Base-by-base conservation (phyloP, 805 yeast species). In the Myxozyma nipponensis region DNA sequence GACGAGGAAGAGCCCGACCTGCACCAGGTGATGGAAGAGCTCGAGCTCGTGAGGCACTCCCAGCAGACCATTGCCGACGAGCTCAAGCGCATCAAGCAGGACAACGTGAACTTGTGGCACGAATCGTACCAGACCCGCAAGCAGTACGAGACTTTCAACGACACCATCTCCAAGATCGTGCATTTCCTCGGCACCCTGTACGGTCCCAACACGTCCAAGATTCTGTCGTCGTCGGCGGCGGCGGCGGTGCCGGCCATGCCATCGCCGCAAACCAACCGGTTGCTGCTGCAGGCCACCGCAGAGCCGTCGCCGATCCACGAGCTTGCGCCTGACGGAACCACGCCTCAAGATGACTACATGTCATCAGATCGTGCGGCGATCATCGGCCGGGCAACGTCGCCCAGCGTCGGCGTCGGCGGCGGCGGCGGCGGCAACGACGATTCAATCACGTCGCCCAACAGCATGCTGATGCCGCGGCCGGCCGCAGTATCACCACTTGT, bases 31-130 rank as follows among this genome's bases (percentile, higher is more conserved):
- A 63, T 90, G 49, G 73, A 73, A 44, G 97, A 90, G 66, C 70
- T 90, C 49, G 93, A 87, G 54, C 73, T 74, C 47, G 77, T 93
- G 59, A 86, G 85, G 64, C 73, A 77, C 61, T 86, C 86, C 62
- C 98, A 93, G 67, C 63, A 79, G 54, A 78, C 86, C 18, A 86
- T 93, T 18, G 78, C 88, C 3, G 93, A 89, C 60, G 98, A 93
- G 64, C 72, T 93, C 55, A 73, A 84, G 59, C 75, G 97, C 50
- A 81, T 93, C 35, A 77, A 89, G 51, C 83, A 83, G 53, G 98
- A 93, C 64, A 93, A 91, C 69, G 91, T 87, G 65, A 68, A 87
- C 62, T 69, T 93, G 40, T 93, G 98, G 98, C 83, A 84, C 54
- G 98, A 93, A 64, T 84, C 88, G 62, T 82, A 77, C 64, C 70